A percentile compares a stretch with the other conserved stretches of the same genome.
Evolutionary conservation across 179 eudicot genomes (phyloP).

Genomic region (Spergularia azorica): DNA sequence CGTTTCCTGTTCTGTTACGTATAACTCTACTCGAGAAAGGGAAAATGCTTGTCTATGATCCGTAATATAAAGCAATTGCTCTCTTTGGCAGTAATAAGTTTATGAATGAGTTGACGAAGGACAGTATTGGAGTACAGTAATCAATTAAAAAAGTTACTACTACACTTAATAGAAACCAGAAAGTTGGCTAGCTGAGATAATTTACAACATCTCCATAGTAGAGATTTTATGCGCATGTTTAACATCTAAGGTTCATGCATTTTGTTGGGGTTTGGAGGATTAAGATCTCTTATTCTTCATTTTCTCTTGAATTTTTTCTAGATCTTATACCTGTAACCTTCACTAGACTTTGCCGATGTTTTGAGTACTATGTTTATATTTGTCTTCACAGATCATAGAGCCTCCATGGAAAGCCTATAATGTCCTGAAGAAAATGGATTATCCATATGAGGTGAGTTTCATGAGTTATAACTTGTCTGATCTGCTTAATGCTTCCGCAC

Average conservation of each 20-base stretch:
- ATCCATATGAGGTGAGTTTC: slow-evolving; percentile 73
- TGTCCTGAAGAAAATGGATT: slow-evolving; percentile 80
- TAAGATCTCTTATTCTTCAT: not conserved
- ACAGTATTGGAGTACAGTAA: too few species aligned
- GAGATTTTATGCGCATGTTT: not conserved
- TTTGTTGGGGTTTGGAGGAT: not conserved
- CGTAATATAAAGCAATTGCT: too few species aligned
- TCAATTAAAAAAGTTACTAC: too few species aligned
- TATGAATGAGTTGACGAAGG: too few species aligned
- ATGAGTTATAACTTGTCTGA: not conserved
- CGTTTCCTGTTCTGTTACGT: not conserved
- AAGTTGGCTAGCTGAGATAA: not conserved
- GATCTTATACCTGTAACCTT: slow-evolving; percentile 8
- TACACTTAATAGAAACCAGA: not conserved
- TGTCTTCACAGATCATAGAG: slow-evolving; percentile 72
- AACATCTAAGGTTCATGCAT: not conserved
- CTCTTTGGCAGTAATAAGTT: not conserved
- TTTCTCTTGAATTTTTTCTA: not conserved
- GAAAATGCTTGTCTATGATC: not conserved
- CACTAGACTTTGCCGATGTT: slow-evolving; percentile 8
- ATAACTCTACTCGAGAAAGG: not conserved
- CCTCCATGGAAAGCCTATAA: slow-evolving; percentile 93
- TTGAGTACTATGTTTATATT: slow-evolving; percentile 8
- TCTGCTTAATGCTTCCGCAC: not conserved
- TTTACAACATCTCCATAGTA: not conserved